A percentile compares a stretch with the other conserved stretches of the same genome.
Conservation (phyloP, 164 flowering plant genomes). For the Magnolia changhungtana region DNA sequence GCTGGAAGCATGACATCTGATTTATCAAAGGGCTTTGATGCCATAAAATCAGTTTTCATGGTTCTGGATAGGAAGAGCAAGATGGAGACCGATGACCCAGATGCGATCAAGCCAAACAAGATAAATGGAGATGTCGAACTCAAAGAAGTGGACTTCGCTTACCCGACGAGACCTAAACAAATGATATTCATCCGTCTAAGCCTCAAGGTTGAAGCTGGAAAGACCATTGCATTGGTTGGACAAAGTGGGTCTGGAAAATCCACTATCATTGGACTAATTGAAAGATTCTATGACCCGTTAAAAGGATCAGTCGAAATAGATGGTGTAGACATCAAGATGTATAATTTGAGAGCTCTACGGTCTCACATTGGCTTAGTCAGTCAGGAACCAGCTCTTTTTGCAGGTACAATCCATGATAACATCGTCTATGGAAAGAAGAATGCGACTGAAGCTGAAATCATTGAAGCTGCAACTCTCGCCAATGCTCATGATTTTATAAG, state of each 20-base stretch:
- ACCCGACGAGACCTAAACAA: conserved; percentile 47
- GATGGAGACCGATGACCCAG: conserved; percentile 27
- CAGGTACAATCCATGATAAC: conserved; percentile 44
- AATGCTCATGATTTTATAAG: conserved; percentile 34
- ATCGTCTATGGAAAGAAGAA: conserved; percentile 36
- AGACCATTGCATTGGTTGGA: conserved; percentile 47
- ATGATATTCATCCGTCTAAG: conserved; percentile 36
- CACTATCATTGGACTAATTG: conserved; percentile 45
- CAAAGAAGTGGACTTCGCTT: conserved; percentile 34
- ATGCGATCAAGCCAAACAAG: conserved; percentile 22
- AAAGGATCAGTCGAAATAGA: conserved; percentile 35
- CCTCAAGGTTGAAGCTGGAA: conserved; percentile 42
- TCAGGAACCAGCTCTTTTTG: conserved; percentile 49
- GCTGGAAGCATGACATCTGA: conserved; percentile 30
- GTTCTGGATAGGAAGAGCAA: conserved; percentile 24
- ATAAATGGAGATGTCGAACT: conserved; percentile 29
- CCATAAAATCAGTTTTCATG: conserved; percentile 22
- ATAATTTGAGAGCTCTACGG: conserved; percentile 41
- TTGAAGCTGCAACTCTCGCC: conserved; percentile 39
- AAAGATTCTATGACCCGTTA: conserved; percentile 50
- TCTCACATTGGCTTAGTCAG: conserved; percentile 19
- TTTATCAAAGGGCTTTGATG: conserved; percentile 26
- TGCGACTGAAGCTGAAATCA: conserved; percentile 36
- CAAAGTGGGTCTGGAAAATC: conserved; percentile 62
- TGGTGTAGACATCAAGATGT: conserved; percentile 33